Percentiles rank a stretch among this genome's conserved stretches.
These are phyloP conservation scores for Phytophthora pini DNA, from an alignment of 352 stramenopile species.

Conservation along the genomic window DNA sequence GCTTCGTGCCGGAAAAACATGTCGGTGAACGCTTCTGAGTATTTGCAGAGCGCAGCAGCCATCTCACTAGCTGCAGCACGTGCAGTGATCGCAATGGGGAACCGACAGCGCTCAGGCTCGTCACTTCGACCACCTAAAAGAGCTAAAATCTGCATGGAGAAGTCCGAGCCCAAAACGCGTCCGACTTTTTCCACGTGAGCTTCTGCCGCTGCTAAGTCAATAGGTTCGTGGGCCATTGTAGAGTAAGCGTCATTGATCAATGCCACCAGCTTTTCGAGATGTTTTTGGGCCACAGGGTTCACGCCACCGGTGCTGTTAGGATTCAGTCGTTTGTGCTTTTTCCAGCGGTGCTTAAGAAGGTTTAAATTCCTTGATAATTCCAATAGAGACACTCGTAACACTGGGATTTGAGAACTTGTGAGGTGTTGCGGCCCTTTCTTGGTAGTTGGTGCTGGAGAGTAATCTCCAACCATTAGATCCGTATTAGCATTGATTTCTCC, in stretches of 20 bases:
- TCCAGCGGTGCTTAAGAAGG: constrained; percentile 65
- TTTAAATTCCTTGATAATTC: constrained; percentile 79
- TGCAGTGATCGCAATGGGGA: constrained; percentile 34
- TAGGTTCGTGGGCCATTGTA: constrained; percentile 55
- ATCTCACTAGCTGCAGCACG: constrained; percentile 42
- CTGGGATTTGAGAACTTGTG: constrained; percentile 53
- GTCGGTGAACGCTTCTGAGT: constrained; percentile 68
- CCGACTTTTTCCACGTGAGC: constrained; percentile 64
- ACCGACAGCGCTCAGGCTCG: constrained; percentile 43
- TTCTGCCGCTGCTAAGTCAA: constrained; percentile 53
- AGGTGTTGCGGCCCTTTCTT: constrained; percentile 39
- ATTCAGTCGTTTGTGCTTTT: constrained; percentile 56
- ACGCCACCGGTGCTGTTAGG: constrained; percentile 30
- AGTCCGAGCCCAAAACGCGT: constrained; percentile 64
- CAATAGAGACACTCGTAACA: constrained; percentile 73
- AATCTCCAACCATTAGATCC: constrained; percentile 26
- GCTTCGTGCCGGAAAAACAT: constrained; percentile 44
- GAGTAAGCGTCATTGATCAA: constrained; percentile 82
- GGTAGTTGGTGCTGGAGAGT: neutral
- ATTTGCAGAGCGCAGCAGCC: constrained; percentile 46
- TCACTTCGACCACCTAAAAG: constrained; percentile 44
- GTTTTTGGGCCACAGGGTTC: constrained; percentile 65
- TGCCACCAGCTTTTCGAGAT: constrained; percentile 71
- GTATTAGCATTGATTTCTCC: constrained; percentile 1
- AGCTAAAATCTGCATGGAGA: constrained; percentile 68